A percentile compares a stretch with the other conserved stretches of the same genome.
phyloP scores from a whole-genome alignment of 2,329 filamentous ascomycete genomes.

The Alternaria hordeiaustralica region DNA sequence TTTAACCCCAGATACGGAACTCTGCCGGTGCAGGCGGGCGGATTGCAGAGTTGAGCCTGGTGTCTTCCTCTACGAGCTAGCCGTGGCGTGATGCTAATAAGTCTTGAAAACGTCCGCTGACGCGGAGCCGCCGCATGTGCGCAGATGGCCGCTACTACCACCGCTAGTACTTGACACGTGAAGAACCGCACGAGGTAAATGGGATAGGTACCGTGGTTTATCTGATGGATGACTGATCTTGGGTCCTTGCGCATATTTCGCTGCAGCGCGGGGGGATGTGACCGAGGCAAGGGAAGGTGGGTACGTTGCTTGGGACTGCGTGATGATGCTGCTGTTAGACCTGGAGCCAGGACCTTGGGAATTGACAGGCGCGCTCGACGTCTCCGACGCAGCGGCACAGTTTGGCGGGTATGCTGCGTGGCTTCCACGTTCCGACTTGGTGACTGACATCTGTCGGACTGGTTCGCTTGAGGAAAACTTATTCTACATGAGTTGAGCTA shows the following conservation, averaged over 20 bases:
- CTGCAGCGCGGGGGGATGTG: not conserved
- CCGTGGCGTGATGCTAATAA: not conserved
- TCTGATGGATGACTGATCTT: not conserved
- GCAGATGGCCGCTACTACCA: not conserved
- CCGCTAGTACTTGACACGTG: not conserved
- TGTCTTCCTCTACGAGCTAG: constrained; percentile 6
- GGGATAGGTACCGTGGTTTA: not conserved
- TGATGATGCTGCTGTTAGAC: not conserved
- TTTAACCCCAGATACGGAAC: not conserved
- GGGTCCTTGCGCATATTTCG: not conserved
- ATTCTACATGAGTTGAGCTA: not conserved
- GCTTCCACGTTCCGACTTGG: not conserved
- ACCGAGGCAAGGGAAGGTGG: not conserved
- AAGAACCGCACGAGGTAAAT: not conserved
- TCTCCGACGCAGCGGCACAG: not conserved
- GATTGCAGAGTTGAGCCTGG: constrained; percentile 20
- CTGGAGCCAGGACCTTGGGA: not conserved
- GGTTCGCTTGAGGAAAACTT: not conserved
- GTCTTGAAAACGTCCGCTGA: not conserved
- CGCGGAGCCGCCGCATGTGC: not conserved
- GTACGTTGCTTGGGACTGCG: not conserved
- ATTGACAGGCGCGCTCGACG: not conserved
- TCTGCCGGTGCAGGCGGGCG: constrained; percentile 10
- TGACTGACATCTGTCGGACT: not conserved
- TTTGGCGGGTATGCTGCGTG: not conserved